These are phyloP conservation scores for Candida saitoana DNA, from an alignment of 805 yeast genomes.

Conservation along the genomic window DNA sequence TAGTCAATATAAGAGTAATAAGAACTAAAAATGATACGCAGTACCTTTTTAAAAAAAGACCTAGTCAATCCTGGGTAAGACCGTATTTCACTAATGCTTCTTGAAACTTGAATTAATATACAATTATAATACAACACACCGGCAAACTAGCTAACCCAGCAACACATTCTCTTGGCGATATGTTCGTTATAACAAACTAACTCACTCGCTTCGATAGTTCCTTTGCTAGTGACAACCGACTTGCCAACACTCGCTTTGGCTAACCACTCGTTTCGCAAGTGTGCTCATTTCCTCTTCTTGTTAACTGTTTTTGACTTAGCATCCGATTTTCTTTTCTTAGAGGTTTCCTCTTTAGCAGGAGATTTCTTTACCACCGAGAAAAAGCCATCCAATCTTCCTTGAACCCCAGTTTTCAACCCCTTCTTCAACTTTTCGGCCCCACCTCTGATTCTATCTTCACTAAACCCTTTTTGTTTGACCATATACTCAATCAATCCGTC, in stretches of 20 bases:
- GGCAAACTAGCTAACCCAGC: too few species aligned
- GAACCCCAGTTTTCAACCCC: conserved; percentile 79
- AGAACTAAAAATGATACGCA: too few species aligned
- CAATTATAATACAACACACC: background rate
- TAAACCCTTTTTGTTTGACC: conserved; percentile 86
- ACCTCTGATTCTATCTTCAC: conserved; percentile 83
- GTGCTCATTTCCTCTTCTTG: conserved; percentile 20
- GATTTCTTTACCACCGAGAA: conserved; percentile 64
- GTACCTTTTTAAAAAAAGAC: too few species aligned
- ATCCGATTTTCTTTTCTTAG: conserved; percentile 29
- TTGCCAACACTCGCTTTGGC: too few species aligned
- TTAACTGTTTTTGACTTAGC: conserved; percentile 24
- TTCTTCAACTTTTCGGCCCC: conserved; percentile 85
- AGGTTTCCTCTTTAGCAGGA: conserved; percentile 34
- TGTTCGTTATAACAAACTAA: too few species aligned
- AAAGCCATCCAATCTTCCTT: conserved; percentile 90
- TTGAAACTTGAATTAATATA: background rate
- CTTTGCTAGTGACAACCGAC: too few species aligned
- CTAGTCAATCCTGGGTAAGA: too few species aligned
- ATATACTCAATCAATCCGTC: conserved; percentile 78
- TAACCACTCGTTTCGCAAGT: too few species aligned
- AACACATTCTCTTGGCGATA: too few species aligned
- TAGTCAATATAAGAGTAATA: too few species aligned
- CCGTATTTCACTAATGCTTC: background rate
- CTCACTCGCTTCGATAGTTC: too few species aligned